Evolutionary conservation across 768 basidiomycete species (phyloP).

Genomic region (Calocybe cyanea): DNA sequence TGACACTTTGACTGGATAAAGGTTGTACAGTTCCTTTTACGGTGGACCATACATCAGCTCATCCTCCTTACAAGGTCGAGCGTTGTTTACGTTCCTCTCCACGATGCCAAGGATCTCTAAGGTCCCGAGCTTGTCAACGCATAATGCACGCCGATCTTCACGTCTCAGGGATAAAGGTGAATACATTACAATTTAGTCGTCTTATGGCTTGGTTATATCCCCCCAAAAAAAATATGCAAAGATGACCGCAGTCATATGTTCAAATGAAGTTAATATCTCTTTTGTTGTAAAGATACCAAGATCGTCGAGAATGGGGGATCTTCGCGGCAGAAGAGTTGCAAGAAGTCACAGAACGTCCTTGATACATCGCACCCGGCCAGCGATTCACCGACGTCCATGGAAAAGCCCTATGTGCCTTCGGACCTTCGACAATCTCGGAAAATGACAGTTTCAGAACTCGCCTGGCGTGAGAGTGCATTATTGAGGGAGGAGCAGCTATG

Average conservation of each 20-base stretch:
- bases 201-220: too few relatives aligned
- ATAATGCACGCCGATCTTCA: slow-evolving; percentile 24
- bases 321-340: slow-evolving; percentile 12
- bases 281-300: slow-evolving; percentile 4
- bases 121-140: slow-evolving; percentile 1
- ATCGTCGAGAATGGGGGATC: slow-evolving; percentile 2
- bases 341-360: slow-evolving; percentile 1
- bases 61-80: too few relatives aligned
- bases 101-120: slow-evolving; percentile 19
- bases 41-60: too few relatives aligned
- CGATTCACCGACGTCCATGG: slow-evolving; percentile 1
- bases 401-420: slow-evolving; percentile 17
- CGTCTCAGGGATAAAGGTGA: slow-evolving; percentile 22
- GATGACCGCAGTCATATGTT: too few relatives aligned
- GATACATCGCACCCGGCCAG: slow-evolving; percentile 6
- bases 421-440: slow-evolving; percentile 34
- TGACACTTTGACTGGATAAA: too few relatives aligned
- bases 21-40: too few relatives aligned
- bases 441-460: slow-evolving; percentile 36
- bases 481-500: slow-evolving; percentile 37
- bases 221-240: too few relatives aligned
- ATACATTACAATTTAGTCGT: neutral
- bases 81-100: slow-evolving; percentile 1
- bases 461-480: slow-evolving; percentile 33
- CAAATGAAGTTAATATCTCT: neutral